A percentile compares a stretch with the other conserved stretches of the same genome.
Evolutionary conservation across 495 filamentous ascomycete genomes (phyloP).

Genomic region (Lepidopterella palustris): DNA sequence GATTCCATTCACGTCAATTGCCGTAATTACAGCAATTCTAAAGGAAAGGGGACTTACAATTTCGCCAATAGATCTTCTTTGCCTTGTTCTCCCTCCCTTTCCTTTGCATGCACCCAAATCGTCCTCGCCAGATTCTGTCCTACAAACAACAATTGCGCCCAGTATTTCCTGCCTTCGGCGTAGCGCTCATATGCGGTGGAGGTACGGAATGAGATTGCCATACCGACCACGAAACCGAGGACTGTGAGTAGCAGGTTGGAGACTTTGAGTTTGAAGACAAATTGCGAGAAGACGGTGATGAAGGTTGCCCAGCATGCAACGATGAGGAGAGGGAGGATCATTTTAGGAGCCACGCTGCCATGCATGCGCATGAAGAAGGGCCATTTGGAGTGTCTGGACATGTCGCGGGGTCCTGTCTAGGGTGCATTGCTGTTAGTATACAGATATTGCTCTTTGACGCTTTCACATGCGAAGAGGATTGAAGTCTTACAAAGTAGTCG

Average conservation of each 20-base stretch:
- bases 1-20: neutral
- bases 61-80: conserved; percentile 71
- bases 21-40: neutral
- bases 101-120: conserved; percentile 69
- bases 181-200: conserved; percentile 80
- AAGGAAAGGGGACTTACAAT: conserved; percentile 19
- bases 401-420: conserved; percentile 25
- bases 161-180: conserved; percentile 69
- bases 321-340: conserved; percentile 62
- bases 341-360: conserved; percentile 29
- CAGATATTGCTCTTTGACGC: neutral
- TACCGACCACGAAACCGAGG: conserved; percentile 83
- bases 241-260: conserved; percentile 71
- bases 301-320: conserved; percentile 63
- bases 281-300: conserved; percentile 57
- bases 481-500: conserved; percentile 24
- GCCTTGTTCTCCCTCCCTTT: conserved; percentile 54
- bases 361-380: conserved; percentile 32
- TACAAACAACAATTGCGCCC: conserved; percentile 65
- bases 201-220: conserved; percentile 78
- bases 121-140: conserved; percentile 68
- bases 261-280: conserved; percentile 50
- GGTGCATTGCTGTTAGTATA: conserved; percentile 9
- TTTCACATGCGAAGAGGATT: neutral
- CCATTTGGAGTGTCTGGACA: conserved; percentile 27